Evolutionary conservation across 768 basidiomycete genomes (phyloP).

Genomic region (Boletellus emodensis): DNA sequence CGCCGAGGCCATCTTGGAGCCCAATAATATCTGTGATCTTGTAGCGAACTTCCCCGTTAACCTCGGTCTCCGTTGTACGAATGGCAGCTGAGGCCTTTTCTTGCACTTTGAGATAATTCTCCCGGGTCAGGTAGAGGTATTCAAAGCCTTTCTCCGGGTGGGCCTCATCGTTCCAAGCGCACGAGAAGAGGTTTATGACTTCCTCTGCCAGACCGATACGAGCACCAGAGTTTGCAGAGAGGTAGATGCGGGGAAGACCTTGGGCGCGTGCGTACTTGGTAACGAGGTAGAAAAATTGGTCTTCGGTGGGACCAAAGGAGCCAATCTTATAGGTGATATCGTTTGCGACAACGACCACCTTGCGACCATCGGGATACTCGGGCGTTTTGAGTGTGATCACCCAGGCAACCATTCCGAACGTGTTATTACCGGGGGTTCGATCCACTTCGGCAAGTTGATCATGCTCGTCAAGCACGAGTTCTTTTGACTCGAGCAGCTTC

Average conservation of each 20-base stretch:
- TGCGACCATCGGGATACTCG: slow-evolving; percentile 86
- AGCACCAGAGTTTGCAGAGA: slow-evolving; percentile 98
- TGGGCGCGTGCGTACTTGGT: slow-evolving; percentile 87
- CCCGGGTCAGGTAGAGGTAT: slow-evolving; percentile 93
- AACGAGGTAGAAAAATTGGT: slow-evolving; percentile 94
- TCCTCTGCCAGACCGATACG: slow-evolving; percentile 96
- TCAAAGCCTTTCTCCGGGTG: slow-evolving; percentile 93
- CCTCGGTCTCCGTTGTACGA: slow-evolving; percentile 79
- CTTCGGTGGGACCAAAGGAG: slow-evolving; percentile 93
- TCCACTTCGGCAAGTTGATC: slow-evolving; percentile 89
- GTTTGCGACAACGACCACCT: slow-evolving; percentile 88
- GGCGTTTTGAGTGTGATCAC: slow-evolving; percentile 89
- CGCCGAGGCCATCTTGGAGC: slow-evolving; percentile 94
- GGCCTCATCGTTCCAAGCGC: slow-evolving; percentile 79
- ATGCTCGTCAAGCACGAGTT: slow-evolving; percentile 92
- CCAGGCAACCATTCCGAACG: slow-evolving; percentile 98
- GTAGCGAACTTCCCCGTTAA: slow-evolving; percentile 81
- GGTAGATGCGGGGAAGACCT: slow-evolving; percentile 92
- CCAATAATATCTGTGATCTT: slow-evolving; percentile 97
- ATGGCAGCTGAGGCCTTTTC: slow-evolving; percentile 79
- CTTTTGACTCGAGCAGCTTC: slow-evolving; percentile 74
- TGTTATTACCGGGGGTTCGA: slow-evolving; percentile 90
- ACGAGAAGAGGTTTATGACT: slow-evolving; percentile 79
- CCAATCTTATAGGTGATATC: slow-evolving; percentile 99
- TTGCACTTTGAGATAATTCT: slow-evolving; percentile 84